phyloP scores from a whole-genome alignment of 306 rosid species.

The Quercus suber region DNA sequence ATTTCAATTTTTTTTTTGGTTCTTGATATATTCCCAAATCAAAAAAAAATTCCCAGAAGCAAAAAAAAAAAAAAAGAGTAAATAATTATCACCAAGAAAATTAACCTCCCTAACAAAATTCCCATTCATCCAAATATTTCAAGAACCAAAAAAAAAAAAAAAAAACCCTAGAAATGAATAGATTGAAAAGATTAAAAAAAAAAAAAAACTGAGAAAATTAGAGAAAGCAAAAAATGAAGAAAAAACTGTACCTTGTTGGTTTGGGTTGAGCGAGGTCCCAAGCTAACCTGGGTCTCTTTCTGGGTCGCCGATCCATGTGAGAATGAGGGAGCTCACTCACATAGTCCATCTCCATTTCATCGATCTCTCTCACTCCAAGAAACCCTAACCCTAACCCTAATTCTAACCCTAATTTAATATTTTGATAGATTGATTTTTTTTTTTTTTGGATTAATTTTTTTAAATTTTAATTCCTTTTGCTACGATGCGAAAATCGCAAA shows the following conservation, averaged over 20 bases:
- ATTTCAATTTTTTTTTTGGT: no score
- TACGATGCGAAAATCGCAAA: neutral
- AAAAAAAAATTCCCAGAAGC: no score
- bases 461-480: neutral
- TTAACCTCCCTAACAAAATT: neutral
- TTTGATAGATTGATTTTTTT: neutral
- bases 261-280: no score
- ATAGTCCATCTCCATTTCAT: constrained; percentile 43
- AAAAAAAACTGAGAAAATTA: no score
- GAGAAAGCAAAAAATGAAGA: no score
- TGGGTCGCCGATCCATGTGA: neutral
- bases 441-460: no score
- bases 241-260: no score
- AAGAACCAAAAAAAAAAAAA: neutral
- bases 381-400: constrained; percentile 25
- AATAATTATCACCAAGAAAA: neutral
- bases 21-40: no score
- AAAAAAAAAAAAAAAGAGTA: no score
- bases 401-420: constrained; percentile 6
- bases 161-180: no score
- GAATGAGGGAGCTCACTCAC: constrained; percentile 36
- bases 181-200: no score
- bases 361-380: neutral
- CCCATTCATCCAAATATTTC: neutral
- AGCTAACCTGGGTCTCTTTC: no score